Conservation (phyloP, 306 rosid genomes). For the Begonia loranthoides region DNA sequence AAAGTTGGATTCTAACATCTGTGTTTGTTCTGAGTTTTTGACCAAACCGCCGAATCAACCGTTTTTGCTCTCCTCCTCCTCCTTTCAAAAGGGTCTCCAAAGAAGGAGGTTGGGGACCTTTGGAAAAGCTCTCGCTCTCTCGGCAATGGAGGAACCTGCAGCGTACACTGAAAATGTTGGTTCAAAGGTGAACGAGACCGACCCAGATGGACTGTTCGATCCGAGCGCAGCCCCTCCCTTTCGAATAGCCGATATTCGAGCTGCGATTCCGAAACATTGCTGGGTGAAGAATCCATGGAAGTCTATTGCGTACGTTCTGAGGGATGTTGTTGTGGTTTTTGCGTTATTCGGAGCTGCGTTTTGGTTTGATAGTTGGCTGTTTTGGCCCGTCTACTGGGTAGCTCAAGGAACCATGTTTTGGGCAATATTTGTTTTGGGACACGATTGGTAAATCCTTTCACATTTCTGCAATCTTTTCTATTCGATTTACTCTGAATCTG, state of each 20-base stretch:
- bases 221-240: constrained; percentile 86
- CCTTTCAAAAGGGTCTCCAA: too few species aligned
- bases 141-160: too few species aligned
- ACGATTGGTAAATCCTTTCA: constrained; percentile 50
- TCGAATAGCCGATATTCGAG: constrained; percentile 69
- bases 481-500: background rate
- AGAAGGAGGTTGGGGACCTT: too few species aligned
- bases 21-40: too few species aligned
- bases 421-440: constrained; percentile 96
- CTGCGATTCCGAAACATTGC: constrained; percentile 79
- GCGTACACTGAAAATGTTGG: too few species aligned
- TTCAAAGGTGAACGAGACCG: too few species aligned
- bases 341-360: constrained; percentile 35
- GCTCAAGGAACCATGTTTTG: constrained; percentile 96
- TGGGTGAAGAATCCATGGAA: constrained; percentile 76
- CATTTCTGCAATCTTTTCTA: background rate
- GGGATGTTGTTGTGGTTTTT: constrained; percentile 35
- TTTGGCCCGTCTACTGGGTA: constrained; percentile 72
- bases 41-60: too few species aligned
- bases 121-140: too few species aligned
- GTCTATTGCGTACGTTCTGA: constrained; percentile 53
- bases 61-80: too few species aligned
- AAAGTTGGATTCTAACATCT: too few species aligned
- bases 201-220: constrained; percentile 24
- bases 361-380: constrained; percentile 28